Evolutionary conservation across 225 moss, liverwort and hornwort genomes (phyloP).

Genomic region (Rhytidiadelphus loreus): DNA sequence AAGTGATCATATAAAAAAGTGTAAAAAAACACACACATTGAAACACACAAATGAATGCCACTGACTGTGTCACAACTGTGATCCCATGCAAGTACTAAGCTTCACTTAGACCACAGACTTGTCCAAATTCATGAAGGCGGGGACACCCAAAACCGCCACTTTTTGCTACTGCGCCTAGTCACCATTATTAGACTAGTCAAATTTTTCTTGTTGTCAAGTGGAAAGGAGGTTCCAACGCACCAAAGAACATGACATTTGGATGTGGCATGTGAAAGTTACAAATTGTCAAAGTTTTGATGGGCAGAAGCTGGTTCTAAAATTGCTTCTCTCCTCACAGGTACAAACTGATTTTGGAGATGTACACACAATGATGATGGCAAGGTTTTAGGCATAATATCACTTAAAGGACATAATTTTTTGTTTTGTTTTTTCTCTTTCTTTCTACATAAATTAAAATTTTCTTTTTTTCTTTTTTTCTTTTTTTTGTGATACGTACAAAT

Average conservation of each 20-base stretch:
- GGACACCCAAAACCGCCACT: background rate
- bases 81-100: background rate
- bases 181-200: background rate
- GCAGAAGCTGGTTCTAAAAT: background rate
- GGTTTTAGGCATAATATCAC: no score
- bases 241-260: background rate
- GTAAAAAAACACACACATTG: no score
- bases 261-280: background rate
- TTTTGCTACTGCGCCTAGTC: background rate
- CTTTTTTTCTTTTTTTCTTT: fast-evolving
- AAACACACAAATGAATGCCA: background rate
- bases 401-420: background rate
- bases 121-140: background rate
- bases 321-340: background rate
- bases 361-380: no score
- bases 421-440: background rate
- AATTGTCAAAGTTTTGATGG: background rate
- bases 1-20: background rate
- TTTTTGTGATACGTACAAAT: background rate
- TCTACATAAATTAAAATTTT: background rate
- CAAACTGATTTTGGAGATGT: no score
- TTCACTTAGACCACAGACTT: no score
- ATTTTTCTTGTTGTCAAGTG: background rate
- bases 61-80: background rate
- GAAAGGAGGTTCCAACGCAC: background rate